A percentile compares a stretch with the other conserved stretches of the same genome.
Conservation (phyloP, 495 filamentous ascomycete genomes). For the Aspergillus mulundensis region DNA sequence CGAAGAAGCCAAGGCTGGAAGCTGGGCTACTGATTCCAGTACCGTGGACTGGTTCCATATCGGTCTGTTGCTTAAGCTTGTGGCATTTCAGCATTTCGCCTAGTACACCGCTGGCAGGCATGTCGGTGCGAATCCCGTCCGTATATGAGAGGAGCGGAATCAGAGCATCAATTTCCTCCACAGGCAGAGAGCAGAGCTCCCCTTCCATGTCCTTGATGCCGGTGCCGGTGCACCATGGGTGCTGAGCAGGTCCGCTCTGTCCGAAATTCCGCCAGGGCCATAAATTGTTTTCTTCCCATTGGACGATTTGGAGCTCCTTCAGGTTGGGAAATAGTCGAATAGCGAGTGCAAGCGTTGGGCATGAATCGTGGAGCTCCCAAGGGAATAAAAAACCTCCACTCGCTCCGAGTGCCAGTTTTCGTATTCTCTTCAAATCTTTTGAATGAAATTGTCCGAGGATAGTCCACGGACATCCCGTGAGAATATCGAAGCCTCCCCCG, state of each 20-base stretch:
- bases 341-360: neutral
- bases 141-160: neutral
- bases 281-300: neutral
- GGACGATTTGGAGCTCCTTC: neutral
- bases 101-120: neutral
- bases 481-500: neutral
- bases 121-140: neutral
- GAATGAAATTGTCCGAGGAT: slow-evolving; percentile 1
- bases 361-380: neutral
- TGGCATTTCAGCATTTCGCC: slow-evolving; percentile 2
- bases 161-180: neutral
- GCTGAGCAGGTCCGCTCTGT: neutral
- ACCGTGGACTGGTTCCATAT: too few species aligned
- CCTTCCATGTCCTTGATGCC: neutral
- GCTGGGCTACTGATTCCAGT: too few species aligned
- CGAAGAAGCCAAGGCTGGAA: neutral
- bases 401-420: neutral
- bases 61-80: neutral
- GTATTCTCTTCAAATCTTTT: neutral
- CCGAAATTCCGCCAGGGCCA: neutral
- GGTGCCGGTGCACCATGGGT: neutral
- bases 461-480: neutral
- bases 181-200: neutral
- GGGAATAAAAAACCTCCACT: neutral
- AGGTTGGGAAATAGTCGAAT: slow-evolving; percentile 1